Evolutionary conservation across 2,329 filamentous ascomycete genomes (phyloP).

Genomic region (Camillea tinctor): DNA sequence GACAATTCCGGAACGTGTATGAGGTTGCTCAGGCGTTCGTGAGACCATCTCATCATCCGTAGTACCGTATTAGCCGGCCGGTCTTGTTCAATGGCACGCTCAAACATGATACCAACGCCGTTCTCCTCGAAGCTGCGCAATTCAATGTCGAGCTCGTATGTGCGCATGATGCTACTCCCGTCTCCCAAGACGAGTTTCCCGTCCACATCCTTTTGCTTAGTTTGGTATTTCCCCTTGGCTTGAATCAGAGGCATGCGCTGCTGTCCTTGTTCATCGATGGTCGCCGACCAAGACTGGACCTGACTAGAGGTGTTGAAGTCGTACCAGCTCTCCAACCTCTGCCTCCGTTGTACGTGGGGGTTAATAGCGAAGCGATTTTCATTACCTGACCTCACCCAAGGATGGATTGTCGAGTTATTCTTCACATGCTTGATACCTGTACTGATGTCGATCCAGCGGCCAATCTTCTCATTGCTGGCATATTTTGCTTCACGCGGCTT

Average conservation of each 20-base stretch:
- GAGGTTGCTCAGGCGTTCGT: conserved; percentile 60
- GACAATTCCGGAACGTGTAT: conserved; percentile 66
- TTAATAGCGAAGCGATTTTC: conserved; percentile 14
- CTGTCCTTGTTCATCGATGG: not conserved
- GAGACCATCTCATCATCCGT: conserved; percentile 20
- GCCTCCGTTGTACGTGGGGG: not conserved
- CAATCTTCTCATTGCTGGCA: conserved; percentile 13
- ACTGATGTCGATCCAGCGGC: conserved; percentile 28
- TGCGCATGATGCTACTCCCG: conserved; percentile 42
- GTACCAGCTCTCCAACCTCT: conserved; percentile 7
- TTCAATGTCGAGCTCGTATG: conserved; percentile 49
- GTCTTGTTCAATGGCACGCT: conserved; percentile 27
- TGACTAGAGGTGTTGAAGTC: conserved; percentile 1
- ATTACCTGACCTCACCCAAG: conserved; percentile 22
- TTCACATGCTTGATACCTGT: conserved; percentile 19
- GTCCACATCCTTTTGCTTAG: not conserved
- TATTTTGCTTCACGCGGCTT: conserved; percentile 20
- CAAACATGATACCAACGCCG: conserved; percentile 34
- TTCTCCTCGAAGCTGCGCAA: conserved; percentile 34
- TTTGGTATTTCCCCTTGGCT: not conserved
- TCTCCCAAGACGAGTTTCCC: conserved; percentile 10
- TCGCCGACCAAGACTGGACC: not conserved
- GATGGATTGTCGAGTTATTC: conserved; percentile 27
- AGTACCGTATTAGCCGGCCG: conserved; percentile 32
- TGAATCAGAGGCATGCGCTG: not conserved